A percentile compares a stretch with the other conserved stretches of the same genome.
Evolutionary conservation across 345 rosid species (phyloP).

Genomic region (Eucalyptus victrix): DNA sequence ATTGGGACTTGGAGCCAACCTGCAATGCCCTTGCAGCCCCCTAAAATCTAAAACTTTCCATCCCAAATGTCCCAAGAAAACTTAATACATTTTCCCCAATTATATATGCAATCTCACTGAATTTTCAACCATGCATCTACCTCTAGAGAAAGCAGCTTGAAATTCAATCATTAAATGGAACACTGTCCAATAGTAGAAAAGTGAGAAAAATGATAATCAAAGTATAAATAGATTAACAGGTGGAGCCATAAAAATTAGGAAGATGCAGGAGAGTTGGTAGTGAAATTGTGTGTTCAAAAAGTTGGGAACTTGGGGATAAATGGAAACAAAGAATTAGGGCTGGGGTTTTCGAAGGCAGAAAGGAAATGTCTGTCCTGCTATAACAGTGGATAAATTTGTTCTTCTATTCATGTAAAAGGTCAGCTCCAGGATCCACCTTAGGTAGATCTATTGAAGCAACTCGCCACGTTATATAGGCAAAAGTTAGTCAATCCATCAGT

Average conservation of each 20-base stretch:
- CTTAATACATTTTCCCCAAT: neutral
- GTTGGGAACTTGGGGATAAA: neutral
- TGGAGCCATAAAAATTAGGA: neutral
- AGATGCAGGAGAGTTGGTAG: neutral
- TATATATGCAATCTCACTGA: neutral
- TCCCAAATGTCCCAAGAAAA: neutral
- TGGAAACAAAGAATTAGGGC: neutral
- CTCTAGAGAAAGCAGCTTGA: neutral
- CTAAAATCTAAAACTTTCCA: neutral
- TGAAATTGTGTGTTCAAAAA: neutral
- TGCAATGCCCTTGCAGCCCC: neutral
- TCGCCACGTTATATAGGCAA: neutral
- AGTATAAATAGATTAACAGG: neutral
- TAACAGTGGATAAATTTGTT: neutral
- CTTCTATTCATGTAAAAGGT: neutral
- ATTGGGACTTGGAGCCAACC: neutral
- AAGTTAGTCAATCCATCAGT: neutral
- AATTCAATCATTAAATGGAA: neutral
- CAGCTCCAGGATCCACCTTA: neutral
- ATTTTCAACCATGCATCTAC: neutral
- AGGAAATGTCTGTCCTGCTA: neutral
- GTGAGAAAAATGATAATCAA: neutral
- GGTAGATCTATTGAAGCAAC: neutral
- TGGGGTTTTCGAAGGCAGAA: neutral
- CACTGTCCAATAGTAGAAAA: neutral